Conservation (phyloP, 2,329 filamentous ascomycete genomes). For the Aspergillus quadrilineatus region DNA sequence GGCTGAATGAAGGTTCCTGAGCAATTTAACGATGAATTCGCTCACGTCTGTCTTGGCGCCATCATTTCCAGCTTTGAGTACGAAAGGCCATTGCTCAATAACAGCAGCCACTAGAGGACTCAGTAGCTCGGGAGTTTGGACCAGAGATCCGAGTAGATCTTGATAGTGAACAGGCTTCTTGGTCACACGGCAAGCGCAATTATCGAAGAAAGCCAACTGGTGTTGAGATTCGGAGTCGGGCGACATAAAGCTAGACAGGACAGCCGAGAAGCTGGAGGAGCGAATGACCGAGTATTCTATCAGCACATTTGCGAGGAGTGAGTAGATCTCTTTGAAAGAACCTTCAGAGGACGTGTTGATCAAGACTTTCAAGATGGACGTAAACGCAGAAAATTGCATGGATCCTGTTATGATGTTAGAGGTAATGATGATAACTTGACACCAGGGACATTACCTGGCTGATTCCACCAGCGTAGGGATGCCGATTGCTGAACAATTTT, state of each 20-base stretch:
- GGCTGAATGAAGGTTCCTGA: constrained; percentile 55
- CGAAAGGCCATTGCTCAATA: constrained; percentile 75
- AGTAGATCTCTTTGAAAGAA: constrained; percentile 35
- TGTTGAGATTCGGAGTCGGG: constrained; percentile 31
- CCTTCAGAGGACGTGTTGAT: constrained; percentile 30
- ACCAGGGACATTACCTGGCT: constrained; percentile 49
- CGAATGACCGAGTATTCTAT: constrained; percentile 40
- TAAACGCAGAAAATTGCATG: constrained; percentile 45
- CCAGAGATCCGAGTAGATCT: constrained; percentile 46
- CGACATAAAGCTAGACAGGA: constrained; percentile 39
- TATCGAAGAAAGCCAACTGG: constrained; percentile 74
- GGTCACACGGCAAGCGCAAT: constrained; percentile 73
- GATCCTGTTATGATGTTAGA: constrained; percentile 21
- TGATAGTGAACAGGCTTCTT: constrained; percentile 80
- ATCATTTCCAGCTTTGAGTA: constrained; percentile 52
- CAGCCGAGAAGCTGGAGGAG: constrained; percentile 37
- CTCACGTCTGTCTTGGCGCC: constrained; percentile 51
- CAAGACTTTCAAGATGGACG: constrained; percentile 42
- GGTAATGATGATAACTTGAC: neutral
- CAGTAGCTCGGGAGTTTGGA: constrained; percentile 39
- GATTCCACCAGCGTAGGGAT: constrained; percentile 88
- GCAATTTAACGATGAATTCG: constrained; percentile 58
- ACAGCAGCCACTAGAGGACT: constrained; percentile 70
- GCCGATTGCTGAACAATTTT: constrained; percentile 77
- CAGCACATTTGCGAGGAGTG: constrained; percentile 36